Evolutionary conservation across 768 basidiomycete genomes (phyloP), one percentile per base, ranked within the genome.

Genomic region (Rubroboletus pulcherrimus): DNA sequence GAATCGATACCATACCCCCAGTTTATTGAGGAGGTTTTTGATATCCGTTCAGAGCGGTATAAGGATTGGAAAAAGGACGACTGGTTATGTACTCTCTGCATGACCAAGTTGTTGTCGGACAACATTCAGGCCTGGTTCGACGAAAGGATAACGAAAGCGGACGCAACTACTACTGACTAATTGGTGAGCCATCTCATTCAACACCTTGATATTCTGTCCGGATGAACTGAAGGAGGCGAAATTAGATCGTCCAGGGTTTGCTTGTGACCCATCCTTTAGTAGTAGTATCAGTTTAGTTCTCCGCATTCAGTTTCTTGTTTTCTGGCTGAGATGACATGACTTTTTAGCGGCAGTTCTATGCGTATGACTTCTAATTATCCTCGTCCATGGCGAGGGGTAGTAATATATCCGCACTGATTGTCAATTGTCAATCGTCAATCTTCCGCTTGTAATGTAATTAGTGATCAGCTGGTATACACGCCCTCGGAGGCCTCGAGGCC

Each of bases 61-160:
- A 49, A n/a, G 35, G 12, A 62, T 50, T 73, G 71, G 74, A 45
- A 61, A 14, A 66, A 64, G 40, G 60, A 61, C 17, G 68, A 72
- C 30, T 69, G 70, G 63, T 17, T 73, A n/a, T 75, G 74, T 55
- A 55, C 59, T 53, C 21, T 48, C 1, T 74, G 73, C 51, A 63
- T 75, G 48, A 48, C 38, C 5, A 54, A 55, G 47, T 41, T 75
- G 30, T 34, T 64, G 30, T 58, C 53, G 33, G 55, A 53, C 17
- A 53, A 40, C 10, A 14, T 61, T 21, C 55, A 46, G 14, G 30
- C 42, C 17, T 63, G 63, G 63, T 64, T 60, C n/a, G 43, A 56
- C 7, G 17, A 17, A n/a, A 46, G 19, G 48, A 43, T 11, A 2
- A 33, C 31, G 21, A 31, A 15, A 11, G 6, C 4, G 11, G 54